These are phyloP conservation scores for Erodium maritimum DNA, from an alignment of 345 rosid species.

Conservation along the genomic window DNA sequence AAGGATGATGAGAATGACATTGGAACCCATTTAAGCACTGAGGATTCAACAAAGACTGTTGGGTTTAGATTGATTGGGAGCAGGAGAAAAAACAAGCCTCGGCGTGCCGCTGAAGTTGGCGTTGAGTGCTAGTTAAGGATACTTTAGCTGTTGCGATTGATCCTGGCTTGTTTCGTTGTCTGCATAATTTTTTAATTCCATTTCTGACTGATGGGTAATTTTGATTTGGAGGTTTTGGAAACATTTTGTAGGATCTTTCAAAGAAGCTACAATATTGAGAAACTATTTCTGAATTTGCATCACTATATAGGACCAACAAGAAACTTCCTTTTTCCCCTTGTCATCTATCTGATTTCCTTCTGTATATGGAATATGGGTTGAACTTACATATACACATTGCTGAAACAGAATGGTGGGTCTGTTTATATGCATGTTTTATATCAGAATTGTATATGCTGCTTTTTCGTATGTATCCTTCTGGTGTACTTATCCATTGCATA, in stretches of 20 bases:
- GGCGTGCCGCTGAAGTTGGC: constrained; percentile 74
- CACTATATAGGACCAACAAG: neutral
- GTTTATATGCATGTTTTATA: no score
- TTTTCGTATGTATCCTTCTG: no score
- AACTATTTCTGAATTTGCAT: neutral
- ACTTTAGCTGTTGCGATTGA: constrained; percentile 4
- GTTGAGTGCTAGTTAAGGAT: constrained; percentile 46
- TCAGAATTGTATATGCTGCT: no score
- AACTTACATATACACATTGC: no score
- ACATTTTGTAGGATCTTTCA: constrained; percentile 5
- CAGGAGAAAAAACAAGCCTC: constrained; percentile 65
- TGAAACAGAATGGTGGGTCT: no score
- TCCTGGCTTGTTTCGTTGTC: constrained; percentile 1
- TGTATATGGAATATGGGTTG: neutral
- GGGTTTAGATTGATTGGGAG: constrained; percentile 55
- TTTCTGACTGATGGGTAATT: constrained; percentile 11
- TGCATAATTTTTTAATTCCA: constrained; percentile 8
- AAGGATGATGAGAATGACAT: constrained; percentile 47
- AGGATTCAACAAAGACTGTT: constrained; percentile 27
- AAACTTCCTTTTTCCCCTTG: neutral
- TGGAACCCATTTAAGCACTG: constrained; percentile 27
- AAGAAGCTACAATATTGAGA: constrained; percentile 1
- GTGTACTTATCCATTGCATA: no score
- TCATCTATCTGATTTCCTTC: neutral
- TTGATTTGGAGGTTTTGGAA: constrained; percentile 5